Conservation (phyloP, 148 eudicot species). For the Heliamphora exappendiculata region DNA sequence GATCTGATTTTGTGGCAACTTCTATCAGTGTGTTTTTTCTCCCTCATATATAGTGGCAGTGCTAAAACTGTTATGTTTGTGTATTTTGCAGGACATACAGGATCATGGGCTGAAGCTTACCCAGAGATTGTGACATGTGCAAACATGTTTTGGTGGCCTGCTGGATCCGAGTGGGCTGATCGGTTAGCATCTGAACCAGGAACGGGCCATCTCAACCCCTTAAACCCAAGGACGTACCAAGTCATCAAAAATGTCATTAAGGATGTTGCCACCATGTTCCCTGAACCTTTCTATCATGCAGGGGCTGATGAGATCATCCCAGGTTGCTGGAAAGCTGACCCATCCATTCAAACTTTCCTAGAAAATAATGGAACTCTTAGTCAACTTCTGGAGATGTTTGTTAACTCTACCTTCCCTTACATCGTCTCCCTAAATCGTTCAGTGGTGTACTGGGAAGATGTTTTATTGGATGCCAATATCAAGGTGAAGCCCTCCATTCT, state of each 20-base stretch:
- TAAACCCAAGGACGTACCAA: slow-evolving; percentile 68
- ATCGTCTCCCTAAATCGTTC: slow-evolving; percentile 55
- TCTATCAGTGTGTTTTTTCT: no score
- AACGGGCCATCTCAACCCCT: slow-evolving; percentile 86
- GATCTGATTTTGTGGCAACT: no score
- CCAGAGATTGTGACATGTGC: slow-evolving; percentile 88
- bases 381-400: slow-evolving; percentile 55
- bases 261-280: slow-evolving; percentile 60
- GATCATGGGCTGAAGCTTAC: slow-evolving; percentile 82
- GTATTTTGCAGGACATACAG: slow-evolving; percentile 70
- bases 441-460: slow-evolving; percentile 88
- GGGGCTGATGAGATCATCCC: slow-evolving; percentile 79
- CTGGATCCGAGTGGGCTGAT: slow-evolving; percentile 52
- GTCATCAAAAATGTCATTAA: slow-evolving; percentile 44
- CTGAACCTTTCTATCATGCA: slow-evolving; percentile 59
- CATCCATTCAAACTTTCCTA: slow-evolving; percentile 43
- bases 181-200: slow-evolving; percentile 87
- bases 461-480: slow-evolving; percentile 42
- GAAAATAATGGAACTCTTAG: slow-evolving; percentile 49
- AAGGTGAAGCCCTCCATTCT: slow-evolving; percentile 38
- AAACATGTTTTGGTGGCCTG: slow-evolving; percentile 81
- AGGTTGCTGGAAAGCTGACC: slow-evolving; percentile 81
- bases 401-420: slow-evolving; percentile 58
- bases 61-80: slow-evolving; percentile 5
- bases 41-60: not conserved